Conservation (phyloP, 129 eudicot genomes). For the carrot (Daucus carota) region DH1_v3.0 NC_030381.2:35348001-35348500, state of each 20-base stretch:
- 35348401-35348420: neutral
- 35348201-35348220: neutral
- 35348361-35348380: neutral
- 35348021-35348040: no score
- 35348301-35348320: neutral
- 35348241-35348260: neutral
- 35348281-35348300: neutral
- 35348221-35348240: neutral
- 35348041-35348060: no score
- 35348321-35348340: neutral
- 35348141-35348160: neutral
- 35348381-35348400: neutral
- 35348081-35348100: neutral
- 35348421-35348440: neutral
- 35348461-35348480: slow-evolving; percentile 16
- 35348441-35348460: neutral
- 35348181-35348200: neutral
- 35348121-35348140: neutral
- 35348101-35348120: no score
- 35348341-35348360: neutral
- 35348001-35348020: no score
- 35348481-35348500: slow-evolving; percentile 96
- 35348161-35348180: neutral
- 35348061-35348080: neutral
- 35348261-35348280: neutral